phyloP scores from a whole-genome alignment of 192 early-diverging fungal species.

The Gaertneriomyces semiglobifer region DNA sequence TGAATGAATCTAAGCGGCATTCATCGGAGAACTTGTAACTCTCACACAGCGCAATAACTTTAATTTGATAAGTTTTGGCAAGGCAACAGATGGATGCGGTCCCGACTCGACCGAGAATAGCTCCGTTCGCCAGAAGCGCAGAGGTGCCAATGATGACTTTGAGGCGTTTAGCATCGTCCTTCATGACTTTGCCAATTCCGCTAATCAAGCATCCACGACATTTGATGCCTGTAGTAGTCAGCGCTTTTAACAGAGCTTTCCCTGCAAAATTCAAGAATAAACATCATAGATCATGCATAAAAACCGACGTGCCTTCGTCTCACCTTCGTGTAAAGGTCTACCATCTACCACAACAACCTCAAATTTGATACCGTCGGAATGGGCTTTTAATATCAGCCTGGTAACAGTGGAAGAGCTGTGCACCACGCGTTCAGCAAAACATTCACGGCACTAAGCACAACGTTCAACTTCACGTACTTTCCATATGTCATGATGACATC shows the following conservation, averaged over 20 bases:
- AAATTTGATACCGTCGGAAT: slow-evolving; percentile 72
- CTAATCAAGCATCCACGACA: slow-evolving; percentile 37
- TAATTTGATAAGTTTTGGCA: slow-evolving; percentile 82
- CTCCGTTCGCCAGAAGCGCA: slow-evolving; percentile 88
- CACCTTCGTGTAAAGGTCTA: slow-evolving; percentile 85
- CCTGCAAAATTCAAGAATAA: slow-evolving; percentile 40
- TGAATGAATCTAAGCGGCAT: slow-evolving; percentile 91
- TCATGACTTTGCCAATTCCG: too few species aligned
- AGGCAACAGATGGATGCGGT: slow-evolving; percentile 89
- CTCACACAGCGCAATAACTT: slow-evolving; percentile 93
- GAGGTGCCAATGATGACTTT: slow-evolving; percentile 96
- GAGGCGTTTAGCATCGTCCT: too few species aligned
- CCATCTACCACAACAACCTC: slow-evolving; percentile 90
- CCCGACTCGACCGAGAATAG: slow-evolving; percentile 83
- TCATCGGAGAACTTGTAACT: slow-evolving; percentile 93
- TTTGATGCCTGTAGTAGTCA: slow-evolving; percentile 62
- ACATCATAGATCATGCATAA: neutral
- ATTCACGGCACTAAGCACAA: too few species aligned
- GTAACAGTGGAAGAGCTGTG: slow-evolving; percentile 84
- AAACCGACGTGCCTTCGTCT: slow-evolving; percentile 3
- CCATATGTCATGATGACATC: slow-evolving; percentile 91
- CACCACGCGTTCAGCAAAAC: neutral
- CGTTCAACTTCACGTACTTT: slow-evolving; percentile 20
- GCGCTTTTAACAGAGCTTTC: slow-evolving; percentile 56
- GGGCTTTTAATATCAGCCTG: slow-evolving; percentile 70